These are phyloP conservation scores for Solanum chiquidenum DNA, from an alignment of 257 asterid genomes.

Conservation along the genomic window DNA sequence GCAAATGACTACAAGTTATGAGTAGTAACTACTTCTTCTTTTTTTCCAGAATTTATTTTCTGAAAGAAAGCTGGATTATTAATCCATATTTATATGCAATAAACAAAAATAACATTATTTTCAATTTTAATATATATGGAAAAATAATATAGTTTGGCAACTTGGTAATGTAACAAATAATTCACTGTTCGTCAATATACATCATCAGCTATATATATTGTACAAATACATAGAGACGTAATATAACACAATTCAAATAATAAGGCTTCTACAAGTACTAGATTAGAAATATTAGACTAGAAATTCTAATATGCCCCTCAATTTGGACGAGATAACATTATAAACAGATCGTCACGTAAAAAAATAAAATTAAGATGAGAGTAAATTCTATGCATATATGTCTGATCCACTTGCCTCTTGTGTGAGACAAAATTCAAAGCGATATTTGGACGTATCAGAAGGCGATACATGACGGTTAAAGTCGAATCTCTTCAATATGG, in stretches of 20 bases:
- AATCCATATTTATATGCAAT: not conserved
- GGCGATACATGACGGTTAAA: not conserved
- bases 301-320: too few relatives aligned
- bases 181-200: too few relatives aligned
- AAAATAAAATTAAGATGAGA: too few relatives aligned
- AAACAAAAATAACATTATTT: not conserved
- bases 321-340: too few relatives aligned
- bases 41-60: not conserved
- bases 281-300: too few relatives aligned
- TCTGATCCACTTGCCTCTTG: not conserved
- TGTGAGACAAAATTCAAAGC: not conserved
- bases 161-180: too few relatives aligned
- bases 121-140: not conserved
- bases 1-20: not conserved
- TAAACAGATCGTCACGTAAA: too few relatives aligned
- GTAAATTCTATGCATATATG: not conserved
- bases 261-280: too few relatives aligned
- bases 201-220: too few relatives aligned
- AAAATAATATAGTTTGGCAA: not conserved
- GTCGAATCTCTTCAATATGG: too few relatives aligned
- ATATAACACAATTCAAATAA: too few relatives aligned
- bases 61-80: not conserved
- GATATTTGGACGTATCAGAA: not conserved
- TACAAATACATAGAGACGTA: too few relatives aligned
- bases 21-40: not conserved